phyloP scores from a whole-genome alignment of 257 asterid species.

The Galeopsis tetrahit region DNA sequence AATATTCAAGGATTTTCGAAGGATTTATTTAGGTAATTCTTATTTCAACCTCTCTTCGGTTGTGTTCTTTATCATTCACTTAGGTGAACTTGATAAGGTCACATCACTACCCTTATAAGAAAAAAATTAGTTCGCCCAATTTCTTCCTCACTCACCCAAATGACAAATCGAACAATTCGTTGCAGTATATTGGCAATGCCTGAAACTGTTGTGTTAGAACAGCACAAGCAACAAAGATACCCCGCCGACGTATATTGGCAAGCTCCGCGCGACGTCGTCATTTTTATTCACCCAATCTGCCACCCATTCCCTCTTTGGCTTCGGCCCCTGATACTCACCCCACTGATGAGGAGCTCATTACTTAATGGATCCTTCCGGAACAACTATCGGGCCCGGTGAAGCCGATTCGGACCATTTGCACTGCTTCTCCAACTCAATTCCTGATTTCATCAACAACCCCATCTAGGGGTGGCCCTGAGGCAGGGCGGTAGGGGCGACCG shows the following conservation, averaged over 20 bases:
- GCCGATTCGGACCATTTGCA: constrained; percentile 61
- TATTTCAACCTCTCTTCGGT: too few relatives aligned
- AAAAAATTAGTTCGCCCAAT: neutral
- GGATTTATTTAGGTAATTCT: too few relatives aligned
- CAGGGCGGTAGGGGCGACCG: too few relatives aligned
- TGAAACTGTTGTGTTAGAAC: constrained; percentile 75
- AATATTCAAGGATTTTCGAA: too few relatives aligned
- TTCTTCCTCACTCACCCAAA: neutral
- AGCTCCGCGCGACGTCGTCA: constrained; percentile 75
- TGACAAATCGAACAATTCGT: neutral
- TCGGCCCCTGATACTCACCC: constrained; percentile 60
- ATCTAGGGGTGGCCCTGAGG: too few relatives aligned
- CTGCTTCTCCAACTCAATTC: constrained; percentile 80
- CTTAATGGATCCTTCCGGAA: constrained; percentile 57
- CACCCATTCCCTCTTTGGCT: constrained; percentile 66
- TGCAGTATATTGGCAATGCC: constrained; percentile 62
- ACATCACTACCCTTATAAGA: too few relatives aligned
- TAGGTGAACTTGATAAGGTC: too few relatives aligned
- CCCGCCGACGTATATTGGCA: constrained; percentile 88
- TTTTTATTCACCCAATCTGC: constrained; percentile 86
- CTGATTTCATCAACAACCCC: constrained; percentile 38
- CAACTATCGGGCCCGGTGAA: constrained; percentile 31
- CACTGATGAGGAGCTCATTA: constrained; percentile 81
- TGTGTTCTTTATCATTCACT: too few relatives aligned
- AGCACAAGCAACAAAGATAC: constrained; percentile 76